Evolutionary conservation across 345 rosid genomes (phyloP).

Genomic region (Salix purpurea): DNA sequence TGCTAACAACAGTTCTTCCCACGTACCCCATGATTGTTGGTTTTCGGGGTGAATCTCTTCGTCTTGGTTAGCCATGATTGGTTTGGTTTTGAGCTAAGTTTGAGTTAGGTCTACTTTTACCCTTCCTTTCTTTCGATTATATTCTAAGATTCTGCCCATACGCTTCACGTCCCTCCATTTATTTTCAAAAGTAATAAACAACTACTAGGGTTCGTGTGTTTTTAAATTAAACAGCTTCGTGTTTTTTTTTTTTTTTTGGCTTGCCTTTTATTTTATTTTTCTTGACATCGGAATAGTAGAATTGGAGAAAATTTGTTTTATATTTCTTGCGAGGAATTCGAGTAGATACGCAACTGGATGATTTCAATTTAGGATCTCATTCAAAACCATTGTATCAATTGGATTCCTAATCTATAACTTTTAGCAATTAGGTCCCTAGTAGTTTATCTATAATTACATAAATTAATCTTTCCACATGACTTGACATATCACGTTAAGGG

Average conservation of each 20-base stretch:
- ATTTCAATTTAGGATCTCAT: too few relatives aligned
- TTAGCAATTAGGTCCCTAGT: too few relatives aligned
- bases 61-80: background rate
- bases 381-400: too few relatives aligned
- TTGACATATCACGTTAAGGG: too few relatives aligned
- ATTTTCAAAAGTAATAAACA: background rate
- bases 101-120: too few relatives aligned
- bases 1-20: constrained; percentile 76
- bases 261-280: background rate
- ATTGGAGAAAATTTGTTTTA: too few relatives aligned
- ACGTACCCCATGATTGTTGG: constrained; percentile 60
- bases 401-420: too few relatives aligned
- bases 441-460: too few relatives aligned
- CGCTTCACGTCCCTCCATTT: constrained; percentile 3
- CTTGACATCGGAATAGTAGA: too few relatives aligned
- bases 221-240: background rate
- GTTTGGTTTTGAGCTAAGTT: background rate
- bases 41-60: background rate
- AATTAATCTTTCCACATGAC: too few relatives aligned
- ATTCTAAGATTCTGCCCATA: background rate
- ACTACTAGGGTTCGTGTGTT: background rate
- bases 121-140: background rate
- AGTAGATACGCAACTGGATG: too few relatives aligned
- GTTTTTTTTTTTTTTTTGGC: background rate
- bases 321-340: too few relatives aligned